Evolutionary conservation across 345 rosid species (phyloP).

Genomic region (Crucihimalaya himalaica): DNA sequence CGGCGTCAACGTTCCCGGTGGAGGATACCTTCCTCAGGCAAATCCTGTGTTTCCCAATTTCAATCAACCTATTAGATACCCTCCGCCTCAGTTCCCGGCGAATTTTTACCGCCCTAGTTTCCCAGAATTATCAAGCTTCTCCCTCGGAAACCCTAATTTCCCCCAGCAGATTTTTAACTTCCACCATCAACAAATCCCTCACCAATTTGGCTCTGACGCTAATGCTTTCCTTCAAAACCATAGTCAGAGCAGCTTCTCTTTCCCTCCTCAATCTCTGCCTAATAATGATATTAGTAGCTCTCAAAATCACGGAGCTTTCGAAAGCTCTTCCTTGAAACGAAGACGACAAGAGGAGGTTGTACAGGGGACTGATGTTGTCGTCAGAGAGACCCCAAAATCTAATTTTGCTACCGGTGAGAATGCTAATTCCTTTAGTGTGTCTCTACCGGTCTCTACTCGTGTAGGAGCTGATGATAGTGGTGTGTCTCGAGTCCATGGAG

Average conservation of each 20-base stretch:
- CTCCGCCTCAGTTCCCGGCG: conserved; percentile 41
- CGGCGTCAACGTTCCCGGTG: conserved; percentile 25
- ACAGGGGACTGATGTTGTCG: conserved; percentile 48
- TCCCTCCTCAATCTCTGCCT: conserved; percentile 21
- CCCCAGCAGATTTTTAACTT: conserved; percentile 38
- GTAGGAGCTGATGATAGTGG: conserved; percentile 25
- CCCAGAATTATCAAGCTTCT: conserved; percentile 28
- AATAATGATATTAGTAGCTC: conserved; percentile 5
- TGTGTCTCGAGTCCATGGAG: conserved; percentile 21
- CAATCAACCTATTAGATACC: conserved; percentile 38
- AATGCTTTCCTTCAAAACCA: conserved; percentile 36
- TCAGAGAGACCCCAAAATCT: conserved; percentile 41
- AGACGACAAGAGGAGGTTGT: conserved; percentile 23
- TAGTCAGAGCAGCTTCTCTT: conserved; percentile 28
- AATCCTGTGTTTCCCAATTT: conserved; percentile 39
- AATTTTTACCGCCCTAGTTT: conserved; percentile 37
- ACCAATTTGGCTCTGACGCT: conserved; percentile 29
- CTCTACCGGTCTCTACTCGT: conserved; percentile 11
- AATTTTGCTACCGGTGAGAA: conserved; percentile 43
- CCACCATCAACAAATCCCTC: conserved; percentile 43
- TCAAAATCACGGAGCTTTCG: conserved; percentile 25
- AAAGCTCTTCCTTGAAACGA: conserved; percentile 29
- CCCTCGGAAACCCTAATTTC: conserved; percentile 38
- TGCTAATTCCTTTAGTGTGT: conserved; percentile 55
- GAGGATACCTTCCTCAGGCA: conserved; percentile 29